phyloP scores from a whole-genome alignment of 129 eudicot species.

The Tanacetum coccineum region DNA sequence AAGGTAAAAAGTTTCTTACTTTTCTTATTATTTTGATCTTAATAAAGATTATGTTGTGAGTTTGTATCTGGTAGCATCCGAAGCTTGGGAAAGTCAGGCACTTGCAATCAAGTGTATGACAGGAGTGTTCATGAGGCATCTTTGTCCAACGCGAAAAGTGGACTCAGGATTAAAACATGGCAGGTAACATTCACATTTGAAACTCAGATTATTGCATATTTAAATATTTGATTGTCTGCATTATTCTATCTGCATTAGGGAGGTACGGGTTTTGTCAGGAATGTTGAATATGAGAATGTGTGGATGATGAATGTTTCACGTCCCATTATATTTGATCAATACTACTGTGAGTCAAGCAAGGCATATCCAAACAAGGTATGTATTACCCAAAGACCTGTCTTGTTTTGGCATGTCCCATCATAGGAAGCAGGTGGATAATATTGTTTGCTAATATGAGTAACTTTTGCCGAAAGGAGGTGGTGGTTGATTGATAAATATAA shows the following conservation, averaged over 20 bases:
- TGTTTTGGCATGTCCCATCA: too few relatives aligned
- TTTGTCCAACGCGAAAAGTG: slow-evolving; percentile 67
- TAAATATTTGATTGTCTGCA: background rate
- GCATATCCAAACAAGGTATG: slow-evolving; percentile 75
- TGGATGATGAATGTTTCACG: slow-evolving; percentile 78
- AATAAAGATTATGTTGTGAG: too few relatives aligned
- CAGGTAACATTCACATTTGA: slow-evolving; percentile 44
- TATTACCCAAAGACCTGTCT: background rate
- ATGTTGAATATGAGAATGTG: slow-evolving; percentile 52
- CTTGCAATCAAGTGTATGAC: slow-evolving; percentile 50
- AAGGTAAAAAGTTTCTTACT: too few relatives aligned
- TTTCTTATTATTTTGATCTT: too few relatives aligned
- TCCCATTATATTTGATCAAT: slow-evolving; percentile 89
- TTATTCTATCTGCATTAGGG: slow-evolving; percentile 42
- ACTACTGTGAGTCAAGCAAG: slow-evolving; percentile 64
- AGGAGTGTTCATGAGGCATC: slow-evolving; percentile 53
- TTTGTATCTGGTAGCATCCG: slow-evolving; percentile 49
- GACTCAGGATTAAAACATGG: slow-evolving; percentile 89
- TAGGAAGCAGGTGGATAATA: too few relatives aligned
- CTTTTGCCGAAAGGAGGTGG: too few relatives aligned
- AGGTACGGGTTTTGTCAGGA: slow-evolving; percentile 73
- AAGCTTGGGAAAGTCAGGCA: slow-evolving; percentile 66
- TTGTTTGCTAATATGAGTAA: too few relatives aligned
- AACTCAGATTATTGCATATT: background rate
- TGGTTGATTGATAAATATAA: too few relatives aligned